A percentile compares a stretch with the other conserved stretches of the same genome.
Conservation (phyloP, 768 basidiomycete species). For the Hericium rajendrae region DNA sequence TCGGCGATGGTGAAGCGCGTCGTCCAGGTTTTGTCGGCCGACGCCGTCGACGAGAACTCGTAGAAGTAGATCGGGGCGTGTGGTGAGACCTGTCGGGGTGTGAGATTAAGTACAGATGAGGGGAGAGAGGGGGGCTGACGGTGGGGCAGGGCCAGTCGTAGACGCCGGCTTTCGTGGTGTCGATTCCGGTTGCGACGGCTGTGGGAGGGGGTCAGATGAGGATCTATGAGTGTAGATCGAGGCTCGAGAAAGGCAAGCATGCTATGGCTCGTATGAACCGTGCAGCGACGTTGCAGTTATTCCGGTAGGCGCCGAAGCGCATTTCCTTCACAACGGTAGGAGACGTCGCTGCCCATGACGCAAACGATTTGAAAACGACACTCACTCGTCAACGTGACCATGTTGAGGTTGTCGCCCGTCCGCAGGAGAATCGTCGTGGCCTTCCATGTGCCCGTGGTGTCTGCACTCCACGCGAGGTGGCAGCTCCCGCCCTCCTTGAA, state of each 20-base stretch:
- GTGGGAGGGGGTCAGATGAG: slow-evolving; percentile 3
- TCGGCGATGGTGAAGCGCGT: slow-evolving; percentile 69
- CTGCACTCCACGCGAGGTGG: slow-evolving; percentile 47
- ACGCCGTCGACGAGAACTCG: slow-evolving; percentile 47
- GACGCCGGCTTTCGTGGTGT: slow-evolving; percentile 38
- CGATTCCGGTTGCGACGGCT: slow-evolving; percentile 53
- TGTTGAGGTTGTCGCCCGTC: slow-evolving; percentile 64
- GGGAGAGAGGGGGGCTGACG: slow-evolving; percentile 28
- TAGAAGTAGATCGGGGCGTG: slow-evolving; percentile 73
- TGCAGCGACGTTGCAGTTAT: neutral
- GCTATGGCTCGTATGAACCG: neutral
- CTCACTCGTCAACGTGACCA: slow-evolving; percentile 61
- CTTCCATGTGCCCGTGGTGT: slow-evolving; percentile 55
- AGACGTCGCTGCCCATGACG: neutral
- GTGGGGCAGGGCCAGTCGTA: slow-evolving; percentile 58
- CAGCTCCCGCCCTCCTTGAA: slow-evolving; percentile 53
- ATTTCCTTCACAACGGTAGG: neutral
- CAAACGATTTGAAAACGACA: slow-evolving; percentile 2
- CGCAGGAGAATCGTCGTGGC: slow-evolving; percentile 70
- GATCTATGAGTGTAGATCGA: neutral
- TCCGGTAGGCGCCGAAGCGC: neutral
- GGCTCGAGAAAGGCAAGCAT: neutral
- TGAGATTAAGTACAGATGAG: neutral
- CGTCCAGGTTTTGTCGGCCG: slow-evolving; percentile 47
- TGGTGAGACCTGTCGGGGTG: slow-evolving; percentile 42